phyloP scores from a whole-genome alignment of 1,284 basidiomycete genomes.

The Inonotus hispidus region DNA sequence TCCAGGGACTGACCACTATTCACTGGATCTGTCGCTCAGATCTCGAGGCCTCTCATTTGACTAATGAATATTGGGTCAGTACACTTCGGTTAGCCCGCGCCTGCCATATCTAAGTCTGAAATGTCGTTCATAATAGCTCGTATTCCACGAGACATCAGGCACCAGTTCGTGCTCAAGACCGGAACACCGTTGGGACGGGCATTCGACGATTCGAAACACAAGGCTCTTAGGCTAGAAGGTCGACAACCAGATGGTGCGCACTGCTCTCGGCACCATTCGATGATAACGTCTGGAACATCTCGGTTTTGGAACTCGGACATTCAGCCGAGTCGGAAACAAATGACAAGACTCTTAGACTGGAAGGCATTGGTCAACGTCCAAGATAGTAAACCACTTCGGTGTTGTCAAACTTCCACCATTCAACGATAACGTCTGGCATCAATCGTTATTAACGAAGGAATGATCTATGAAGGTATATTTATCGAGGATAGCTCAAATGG shows the following conservation, averaged over 20 bases:
- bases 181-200: not conserved
- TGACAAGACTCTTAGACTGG: no score
- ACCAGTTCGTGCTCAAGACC: constrained; percentile 9
- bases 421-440: no score
- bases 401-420: constrained; percentile 43
- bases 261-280: constrained; percentile 46
- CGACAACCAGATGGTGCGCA: not conserved
- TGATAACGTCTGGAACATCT: constrained; percentile 42
- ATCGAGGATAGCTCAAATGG: constrained; percentile 31
- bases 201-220: not conserved
- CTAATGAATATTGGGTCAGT: constrained; percentile 49
- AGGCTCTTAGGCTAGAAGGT: not conserved
- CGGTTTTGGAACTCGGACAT: constrained; percentile 8
- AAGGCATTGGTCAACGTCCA: no score
- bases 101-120: constrained; percentile 39
- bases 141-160: constrained; percentile 27
- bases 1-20: constrained; percentile 43
- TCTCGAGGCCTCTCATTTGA: constrained; percentile 38
- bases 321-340: no score
- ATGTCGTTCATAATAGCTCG: constrained; percentile 32
- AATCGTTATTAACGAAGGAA: constrained; percentile 45
- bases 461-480: constrained; percentile 54
- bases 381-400: constrained; percentile 56
- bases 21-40: constrained; percentile 52
- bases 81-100: no score